phyloP scores from a whole-genome alignment of 257 asterid genomes.

The Thymus mandschuricus region DNA sequence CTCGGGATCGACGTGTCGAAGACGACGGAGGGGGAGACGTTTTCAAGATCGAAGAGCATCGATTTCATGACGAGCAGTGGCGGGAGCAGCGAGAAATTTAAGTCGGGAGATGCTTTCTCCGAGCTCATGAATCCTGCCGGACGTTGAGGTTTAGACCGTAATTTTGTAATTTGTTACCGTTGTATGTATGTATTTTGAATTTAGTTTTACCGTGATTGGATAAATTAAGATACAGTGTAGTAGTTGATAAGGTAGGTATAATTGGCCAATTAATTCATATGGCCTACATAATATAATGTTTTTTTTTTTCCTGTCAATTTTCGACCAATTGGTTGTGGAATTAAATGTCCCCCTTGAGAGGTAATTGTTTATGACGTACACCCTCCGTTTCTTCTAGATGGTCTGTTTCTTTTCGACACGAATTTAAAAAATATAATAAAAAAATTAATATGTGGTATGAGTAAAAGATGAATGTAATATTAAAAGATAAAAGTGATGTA shows the following conservation, averaged over 20 bases:
- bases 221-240: no score
- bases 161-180: neutral
- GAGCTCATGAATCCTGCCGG: constrained; percentile 46
- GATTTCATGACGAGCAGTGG: constrained; percentile 12
- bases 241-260: no score
- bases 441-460: no score
- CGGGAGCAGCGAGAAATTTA: constrained; percentile 18
- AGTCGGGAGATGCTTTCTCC: constrained; percentile 44
- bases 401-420: no score
- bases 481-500: no score
- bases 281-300: neutral
- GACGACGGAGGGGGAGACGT: constrained; percentile 35
- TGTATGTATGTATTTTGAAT: no score
- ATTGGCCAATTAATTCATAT: neutral
- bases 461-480: no score
- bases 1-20: neutral
- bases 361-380: no score
- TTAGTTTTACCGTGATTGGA: no score
- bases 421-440: no score
- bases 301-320: constrained; percentile 1
- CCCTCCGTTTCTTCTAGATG: no score
- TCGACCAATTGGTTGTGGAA: constrained; percentile 19
- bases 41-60: constrained; percentile 37
- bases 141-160: constrained; percentile 28
- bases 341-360: constrained; percentile 3